Base-by-base conservation (phyloP, 1,139 yeast species). In the Sugiyamaella novakii region DNA sequence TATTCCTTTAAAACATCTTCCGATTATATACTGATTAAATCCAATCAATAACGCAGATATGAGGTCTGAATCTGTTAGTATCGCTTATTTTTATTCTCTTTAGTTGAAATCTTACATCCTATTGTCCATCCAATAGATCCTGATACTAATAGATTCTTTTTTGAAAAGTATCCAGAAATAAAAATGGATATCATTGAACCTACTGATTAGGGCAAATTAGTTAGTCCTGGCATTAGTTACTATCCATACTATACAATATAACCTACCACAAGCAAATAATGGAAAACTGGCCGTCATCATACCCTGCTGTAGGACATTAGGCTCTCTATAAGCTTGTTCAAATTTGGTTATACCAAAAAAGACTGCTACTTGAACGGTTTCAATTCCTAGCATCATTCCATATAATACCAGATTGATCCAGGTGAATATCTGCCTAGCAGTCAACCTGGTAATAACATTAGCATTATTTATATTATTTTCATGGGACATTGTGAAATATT, bases 281-380 rank as follows among this genome's bases (percentile, higher is more conserved):
- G 78, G 78, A 48, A 68, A 71, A 1, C 74, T 59, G 0, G 75
- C 73, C 5, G 73, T 72, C 41, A 75, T 61, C 0, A 72, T 34
- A 0, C 80, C 80, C 51, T 73, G 73, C 22, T 54, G 35, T 1
- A 68, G 41, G 0, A 73, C 60, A 8, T 67, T 60, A 1, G 86
- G 84, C 37, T 60, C 38, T 48, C 69, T 51, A 60, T 83, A 83
- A 51, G 65, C 74, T 1, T 58, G 54, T 37, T 68, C 62, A 60
- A 82, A 82, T 3, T 67, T 65, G 0, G 57, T 60, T 7, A 72
- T 68, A 33, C 80, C 78, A 34, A 81, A 64, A 58, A 83, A 82
- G 1, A 81, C 78, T 1, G 87, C 78, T 72, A 84, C 73, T 3
- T 86, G 81, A 0, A 87, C 80, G 35, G 82, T 80, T 67, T 84